Conservation (phyloP, 225 moss, liverwort and hornwort species). For the Sphagnum tenellum region DNA sequence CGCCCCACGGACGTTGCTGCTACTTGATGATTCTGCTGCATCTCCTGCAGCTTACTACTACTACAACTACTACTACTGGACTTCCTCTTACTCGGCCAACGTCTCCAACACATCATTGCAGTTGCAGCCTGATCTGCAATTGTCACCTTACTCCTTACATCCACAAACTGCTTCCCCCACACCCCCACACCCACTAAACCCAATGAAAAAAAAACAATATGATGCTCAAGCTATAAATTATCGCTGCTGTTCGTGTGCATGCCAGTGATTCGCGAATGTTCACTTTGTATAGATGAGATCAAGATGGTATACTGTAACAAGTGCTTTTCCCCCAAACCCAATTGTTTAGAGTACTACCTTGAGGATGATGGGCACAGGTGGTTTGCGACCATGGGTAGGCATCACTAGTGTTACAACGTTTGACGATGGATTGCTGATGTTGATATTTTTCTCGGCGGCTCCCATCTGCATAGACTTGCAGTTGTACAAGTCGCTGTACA, state of each 20-base stretch:
- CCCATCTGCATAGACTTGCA: too few relatives aligned
- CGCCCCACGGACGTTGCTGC: too few relatives aligned
- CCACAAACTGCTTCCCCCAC: constrained; percentile 35
- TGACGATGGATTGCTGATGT: too few relatives aligned
- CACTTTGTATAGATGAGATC: not conserved
- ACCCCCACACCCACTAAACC: not conserved
- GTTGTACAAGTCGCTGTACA: too few relatives aligned
- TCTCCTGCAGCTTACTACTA: too few relatives aligned
- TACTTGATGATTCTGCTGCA: too few relatives aligned
- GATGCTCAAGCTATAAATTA: too few relatives aligned
- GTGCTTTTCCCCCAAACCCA: not conserved
- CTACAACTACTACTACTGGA: not conserved
- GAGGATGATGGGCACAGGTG: constrained; percentile 55
- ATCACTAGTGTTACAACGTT: too few relatives aligned
- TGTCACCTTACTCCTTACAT: constrained; percentile 39
- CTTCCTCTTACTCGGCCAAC: not conserved
- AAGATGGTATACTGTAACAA: not conserved
- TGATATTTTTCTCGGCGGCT: too few relatives aligned
- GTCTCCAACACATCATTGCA: constrained; percentile 9
- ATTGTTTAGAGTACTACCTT: constrained; percentile 26
- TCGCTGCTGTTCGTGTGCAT: not conserved
- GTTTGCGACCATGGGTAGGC: constrained; percentile 17
- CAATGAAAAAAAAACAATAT: not conserved
- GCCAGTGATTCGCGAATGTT: not conserved
- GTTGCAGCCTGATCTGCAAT: constrained; percentile 29